Base-by-base conservation (phyloP, 2,329 filamentous ascomycete genomes). In the Fusarium sp. region DNA sequence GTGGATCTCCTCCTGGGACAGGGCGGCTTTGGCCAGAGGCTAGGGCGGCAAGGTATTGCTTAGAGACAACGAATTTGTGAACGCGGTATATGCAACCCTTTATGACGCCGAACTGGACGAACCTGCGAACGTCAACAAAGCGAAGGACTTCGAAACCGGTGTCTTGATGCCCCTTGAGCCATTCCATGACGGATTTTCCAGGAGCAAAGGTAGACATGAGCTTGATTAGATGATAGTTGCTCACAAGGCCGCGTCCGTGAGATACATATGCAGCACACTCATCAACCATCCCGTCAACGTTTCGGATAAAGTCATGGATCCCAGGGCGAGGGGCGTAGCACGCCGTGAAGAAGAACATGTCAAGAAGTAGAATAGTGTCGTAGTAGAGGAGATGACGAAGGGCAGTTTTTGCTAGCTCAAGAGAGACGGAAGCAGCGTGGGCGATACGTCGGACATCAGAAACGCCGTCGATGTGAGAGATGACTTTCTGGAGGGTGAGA, bases 21-120 rank as follows among this genome's bases (percentile, higher is more conserved):
- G 84, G 82, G 30, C 81, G 78, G 42, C 85, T 85, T 77, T 87
- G 84, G 4, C 88, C 89, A 42, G 87, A 87, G 3, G 88, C 89
- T 61, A 91, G 79, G 6, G 84, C 83, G 13, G 87, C 85, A 28
- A 92, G 82, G 75, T 90, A 89, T 79, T 90, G 88, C 77, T 90
- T 90, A 8, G 88, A 91, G 3, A 97, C 89, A 33, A 94, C 93
- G 79, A 97, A 97, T 81, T 96, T 97, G 83, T 98, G 94, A 44
- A 98, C 92, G 38, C 96, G 90, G 82, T 98, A 98, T 30, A 99
- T 84, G 75, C 97, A 93, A 22, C 95, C 95, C 83, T 98, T 98
- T 81, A 98, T 97, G 66, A 98, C 89, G 64, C 95, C 96, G 78
- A 98, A 99, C 66, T 97, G 97, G 71, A 98, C 94, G 71, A 99